A percentile compares a stretch with the other conserved stretches of the same genome.
Conservation (phyloP, 305 asterid genomes). For the Fraxinus floribunda region DNA sequence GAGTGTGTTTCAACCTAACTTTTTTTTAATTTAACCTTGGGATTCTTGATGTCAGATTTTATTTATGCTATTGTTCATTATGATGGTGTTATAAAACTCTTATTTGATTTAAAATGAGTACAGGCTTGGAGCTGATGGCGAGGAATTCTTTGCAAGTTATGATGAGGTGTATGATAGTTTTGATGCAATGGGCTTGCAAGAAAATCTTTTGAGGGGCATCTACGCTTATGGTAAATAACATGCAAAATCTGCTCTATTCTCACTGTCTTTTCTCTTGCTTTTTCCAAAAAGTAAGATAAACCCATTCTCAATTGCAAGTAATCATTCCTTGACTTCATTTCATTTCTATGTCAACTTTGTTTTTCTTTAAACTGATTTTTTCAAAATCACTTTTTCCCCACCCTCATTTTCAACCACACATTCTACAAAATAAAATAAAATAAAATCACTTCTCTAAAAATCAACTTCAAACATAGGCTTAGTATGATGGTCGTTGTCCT, state of each 20-base stretch:
- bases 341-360: background rate
- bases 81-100: background rate
- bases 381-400: background rate
- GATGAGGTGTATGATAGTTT: conserved; percentile 84
- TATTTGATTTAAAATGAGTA: background rate
- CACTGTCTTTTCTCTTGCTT: background rate
- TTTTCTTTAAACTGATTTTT: background rate
- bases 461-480: background rate
- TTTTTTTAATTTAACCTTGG: background rate
- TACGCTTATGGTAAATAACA: conserved; percentile 69
- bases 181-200: conserved; percentile 87
- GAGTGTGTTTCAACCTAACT: background rate
- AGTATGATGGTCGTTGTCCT: background rate
- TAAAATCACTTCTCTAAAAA: background rate
- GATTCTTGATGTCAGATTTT: background rate
- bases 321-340: background rate
- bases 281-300: background rate
- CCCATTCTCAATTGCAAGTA: background rate
- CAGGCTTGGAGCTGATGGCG: conserved; percentile 13
- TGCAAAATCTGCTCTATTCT: background rate
- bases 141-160: conserved; percentile 76
- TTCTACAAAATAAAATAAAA: no score
- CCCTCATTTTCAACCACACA: background rate
- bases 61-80: background rate
- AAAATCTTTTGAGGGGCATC: conserved; percentile 84